A percentile compares a stretch with the other conserved stretches of the same genome.
Evolutionary conservation across 805 yeast genomes (phyloP).

Genomic region (Candida ovalis): DNA sequence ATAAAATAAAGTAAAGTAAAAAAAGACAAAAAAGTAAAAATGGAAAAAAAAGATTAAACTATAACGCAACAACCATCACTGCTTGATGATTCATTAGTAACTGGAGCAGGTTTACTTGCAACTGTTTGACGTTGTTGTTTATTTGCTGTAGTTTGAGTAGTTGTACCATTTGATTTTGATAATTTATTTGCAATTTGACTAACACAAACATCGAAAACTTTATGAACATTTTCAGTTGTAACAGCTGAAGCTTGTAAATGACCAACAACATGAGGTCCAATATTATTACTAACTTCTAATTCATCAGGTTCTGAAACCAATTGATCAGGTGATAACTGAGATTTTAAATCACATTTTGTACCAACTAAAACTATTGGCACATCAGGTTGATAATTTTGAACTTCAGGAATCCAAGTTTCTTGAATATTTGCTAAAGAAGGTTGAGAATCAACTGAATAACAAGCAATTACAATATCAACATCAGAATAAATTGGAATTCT

Average conservation of each 20-base stretch:
- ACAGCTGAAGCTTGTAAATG: constrained; percentile 79
- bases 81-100: constrained; percentile 1
- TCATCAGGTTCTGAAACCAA: constrained; percentile 37
- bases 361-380: constrained; percentile 77
- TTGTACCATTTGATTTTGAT: constrained; percentile 2
- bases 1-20: neutral
- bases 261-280: constrained; percentile 54
- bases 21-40: neutral
- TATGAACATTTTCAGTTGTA: constrained; percentile 54
- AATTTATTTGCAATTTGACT: constrained; percentile 21
- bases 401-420: constrained; percentile 81
- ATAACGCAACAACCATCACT: constrained; percentile 11
- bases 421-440: constrained; percentile 66
- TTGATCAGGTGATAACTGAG: constrained; percentile 15
- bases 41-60: constrained; percentile 2
- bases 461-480: constrained; percentile 63
- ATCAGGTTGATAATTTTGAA: constrained; percentile 72
- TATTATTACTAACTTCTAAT: constrained; percentile 50
- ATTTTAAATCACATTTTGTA: constrained; percentile 58
- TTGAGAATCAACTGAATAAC: constrained; percentile 62
- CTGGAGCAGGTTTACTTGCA: neutral
- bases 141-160: neutral
- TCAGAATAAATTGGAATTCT: constrained; percentile 79
- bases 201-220: constrained; percentile 55
- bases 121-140: neutral